Base-by-base conservation (phyloP, 169 alveolate genomes). In the Cryptosporidium meleagridis region DNA sequence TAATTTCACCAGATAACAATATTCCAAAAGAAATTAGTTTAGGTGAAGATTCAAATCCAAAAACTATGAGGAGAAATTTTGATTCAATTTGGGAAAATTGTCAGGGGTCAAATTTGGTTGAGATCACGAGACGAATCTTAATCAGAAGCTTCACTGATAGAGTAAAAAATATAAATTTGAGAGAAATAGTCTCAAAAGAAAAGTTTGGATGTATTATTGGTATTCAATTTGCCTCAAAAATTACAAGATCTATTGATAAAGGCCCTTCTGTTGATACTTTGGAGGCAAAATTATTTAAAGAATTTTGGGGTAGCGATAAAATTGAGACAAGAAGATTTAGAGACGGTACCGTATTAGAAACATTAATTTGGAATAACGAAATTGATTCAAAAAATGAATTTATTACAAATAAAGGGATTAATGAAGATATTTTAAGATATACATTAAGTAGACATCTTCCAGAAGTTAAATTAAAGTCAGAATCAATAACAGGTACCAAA, bases 341-440 rank as follows among this genome's bases (percentile, higher is more conserved):
- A 65, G 89, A 80, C 41, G 89, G 89, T 2, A 80, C 58, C 9
- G 75, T 80, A 26, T 59, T 80, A 62, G 89, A 80, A 48, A 80
- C 89, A 31, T 5, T 80, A 62, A 3, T 80, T 7, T 80, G 89
- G 89, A 70, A 80, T 35, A 26, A 31, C 26, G 51, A 65, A 31
- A 80, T 61, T 7, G 37, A 18, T n/a, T 8, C 23, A 23, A 26
- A 41, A 14, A 65, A 41, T 29, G 89, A 65, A 45, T 80, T 65
- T 44, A 7, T 62, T 29, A 29, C 31, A 23, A 45, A 65, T 62
- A 70, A 44, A 2, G 65, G 69, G 12, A 51, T 80, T 29, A 62
- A 80, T 37, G 33, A 37, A 18, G 68, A 80, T 9, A 80, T 80
- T 12, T 39, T 80, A 31, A 39, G 21, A 18, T 80, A 59, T 29